Evolutionary conservation across 495 filamentous ascomycete species (phyloP).

Genomic region (Talaromyces trachyspermus): DNA sequence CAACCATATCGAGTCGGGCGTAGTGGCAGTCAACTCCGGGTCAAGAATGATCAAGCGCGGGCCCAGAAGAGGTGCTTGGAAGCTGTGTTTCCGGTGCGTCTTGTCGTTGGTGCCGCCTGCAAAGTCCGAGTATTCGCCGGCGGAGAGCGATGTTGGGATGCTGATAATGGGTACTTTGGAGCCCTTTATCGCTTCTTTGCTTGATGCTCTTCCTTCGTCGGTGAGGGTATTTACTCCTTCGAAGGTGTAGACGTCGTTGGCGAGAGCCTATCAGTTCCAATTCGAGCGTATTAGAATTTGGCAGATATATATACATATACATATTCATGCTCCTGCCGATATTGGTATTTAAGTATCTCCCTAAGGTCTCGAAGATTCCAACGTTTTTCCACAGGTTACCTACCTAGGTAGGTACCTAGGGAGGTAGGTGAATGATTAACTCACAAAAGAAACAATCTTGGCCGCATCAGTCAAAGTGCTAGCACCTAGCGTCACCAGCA

Average conservation of each 20-base stretch:
- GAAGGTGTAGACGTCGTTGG: constrained; percentile 39
- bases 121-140: constrained; percentile 51
- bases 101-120: constrained; percentile 50
- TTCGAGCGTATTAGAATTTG: background rate
- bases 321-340: too few species aligned
- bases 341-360: too few species aligned
- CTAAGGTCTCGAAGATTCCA: too few species aligned
- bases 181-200: constrained; percentile 25
- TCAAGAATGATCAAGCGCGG: constrained; percentile 53
- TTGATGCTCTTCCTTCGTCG: constrained; percentile 14
- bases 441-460: constrained; percentile 50
- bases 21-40: constrained; percentile 44
- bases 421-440: constrained; percentile 8
- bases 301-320: too few species aligned
- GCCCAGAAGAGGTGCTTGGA: constrained; percentile 36
- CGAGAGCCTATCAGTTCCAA: constrained; percentile 25
- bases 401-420: too few species aligned
- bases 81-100: constrained; percentile 46
- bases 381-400: too few species aligned
- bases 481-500: constrained; percentile 53
- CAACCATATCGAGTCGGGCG: constrained; percentile 54
- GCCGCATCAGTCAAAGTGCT: constrained; percentile 56
- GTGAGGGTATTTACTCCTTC: constrained; percentile 38
- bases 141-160: constrained; percentile 57
- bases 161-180: constrained; percentile 48